Evolutionary conservation across 2,329 filamentous ascomycete species (phyloP).

Genomic region (Penicillium sp.): DNA sequence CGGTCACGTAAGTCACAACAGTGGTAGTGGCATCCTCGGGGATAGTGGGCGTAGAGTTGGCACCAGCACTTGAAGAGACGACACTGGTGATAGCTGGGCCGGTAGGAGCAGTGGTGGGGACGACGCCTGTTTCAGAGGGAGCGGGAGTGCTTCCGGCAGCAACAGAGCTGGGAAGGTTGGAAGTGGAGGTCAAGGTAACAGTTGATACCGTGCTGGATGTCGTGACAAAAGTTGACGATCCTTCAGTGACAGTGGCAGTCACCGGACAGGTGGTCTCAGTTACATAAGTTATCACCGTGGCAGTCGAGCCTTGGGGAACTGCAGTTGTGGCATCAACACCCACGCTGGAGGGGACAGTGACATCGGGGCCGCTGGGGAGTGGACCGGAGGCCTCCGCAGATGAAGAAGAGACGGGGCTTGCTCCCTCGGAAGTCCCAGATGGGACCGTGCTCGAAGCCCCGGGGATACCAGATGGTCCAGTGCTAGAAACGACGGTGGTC

Average conservation of each 20-base stretch:
- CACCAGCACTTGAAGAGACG: constrained; percentile 1
- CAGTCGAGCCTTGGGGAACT: constrained; percentile 15
- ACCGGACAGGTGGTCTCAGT: constrained; percentile 34
- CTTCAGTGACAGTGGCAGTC: constrained; percentile 36
- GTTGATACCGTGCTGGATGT: constrained; percentile 59
- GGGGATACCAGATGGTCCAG: neutral
- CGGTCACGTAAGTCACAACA: constrained; percentile 13
- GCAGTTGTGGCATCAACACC: constrained; percentile 5
- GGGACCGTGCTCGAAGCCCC: neutral
- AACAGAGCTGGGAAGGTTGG: constrained; percentile 1
- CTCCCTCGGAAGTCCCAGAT: neutral
- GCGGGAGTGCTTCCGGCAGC: neutral
- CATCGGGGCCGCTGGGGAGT: neutral
- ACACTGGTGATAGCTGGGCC: constrained; percentile 8
- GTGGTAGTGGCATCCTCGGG: constrained; percentile 13
- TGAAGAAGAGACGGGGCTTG: neutral
- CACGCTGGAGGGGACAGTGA: neutral
- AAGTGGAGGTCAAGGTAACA: constrained; percentile 15
- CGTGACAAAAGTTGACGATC: constrained; percentile 51
- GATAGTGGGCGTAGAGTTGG: constrained; percentile 8
- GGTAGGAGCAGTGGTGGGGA: constrained; percentile 33
- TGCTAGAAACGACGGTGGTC: neutral
- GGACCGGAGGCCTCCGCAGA: neutral
- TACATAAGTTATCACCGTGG: constrained; percentile 28
- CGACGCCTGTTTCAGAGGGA: constrained; percentile 25